Base-by-base conservation (phyloP, 2,329 filamentous ascomycete species). In the Parascedosporium putredinis region DNA sequence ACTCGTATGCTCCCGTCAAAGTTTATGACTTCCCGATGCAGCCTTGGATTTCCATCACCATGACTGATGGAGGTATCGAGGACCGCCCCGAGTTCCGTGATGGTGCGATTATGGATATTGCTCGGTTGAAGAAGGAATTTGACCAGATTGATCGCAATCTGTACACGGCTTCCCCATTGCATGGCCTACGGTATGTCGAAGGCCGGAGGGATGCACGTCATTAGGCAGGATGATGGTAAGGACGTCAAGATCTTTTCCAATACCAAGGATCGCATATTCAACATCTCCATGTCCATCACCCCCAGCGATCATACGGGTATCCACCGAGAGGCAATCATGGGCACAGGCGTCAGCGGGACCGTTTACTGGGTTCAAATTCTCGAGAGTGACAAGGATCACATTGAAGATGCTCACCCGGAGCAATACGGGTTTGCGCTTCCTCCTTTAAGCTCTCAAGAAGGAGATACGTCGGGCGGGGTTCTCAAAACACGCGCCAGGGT, bases 11-110 rank as follows among this genome's bases (percentile, higher is more conserved):
- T 43, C 75, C 81, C 23, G 81, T 95, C 56, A 83, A 79, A 62
- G 90, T 97, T 44, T 93, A 87, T 71, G 95, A 95, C 65, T 95
- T 98, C 65, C 93, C 93, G 14, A 88, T 98, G 84, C 88, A 86
- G 65, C 93, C 93, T 3, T 98, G 94, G 75, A 90, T 95, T 56
- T 86, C 90, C 18, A 93, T 98, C 61, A 82, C 79, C 10, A 78
- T 97, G 58, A 73, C 80, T 62, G 70, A 78, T 55, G 66, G 74
- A 53, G 67, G 74, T 52, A 67, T 76, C 12, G 72, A 80, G 52
- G 64, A 74, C 23, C 76, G 78, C 14, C 75, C 83, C 3, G 68
- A 74, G 47, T 83, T 97, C 64, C 83, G 84, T 33, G 81, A 88
- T 51, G 85, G 91, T 56, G 78, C 84, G 40, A 83, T 95, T 58